Evolutionary conservation across 2,329 filamentous ascomycete species (phyloP), one percentile per base, ranked within the genome.

Genomic region (Grosmannia clavigera): DNA sequence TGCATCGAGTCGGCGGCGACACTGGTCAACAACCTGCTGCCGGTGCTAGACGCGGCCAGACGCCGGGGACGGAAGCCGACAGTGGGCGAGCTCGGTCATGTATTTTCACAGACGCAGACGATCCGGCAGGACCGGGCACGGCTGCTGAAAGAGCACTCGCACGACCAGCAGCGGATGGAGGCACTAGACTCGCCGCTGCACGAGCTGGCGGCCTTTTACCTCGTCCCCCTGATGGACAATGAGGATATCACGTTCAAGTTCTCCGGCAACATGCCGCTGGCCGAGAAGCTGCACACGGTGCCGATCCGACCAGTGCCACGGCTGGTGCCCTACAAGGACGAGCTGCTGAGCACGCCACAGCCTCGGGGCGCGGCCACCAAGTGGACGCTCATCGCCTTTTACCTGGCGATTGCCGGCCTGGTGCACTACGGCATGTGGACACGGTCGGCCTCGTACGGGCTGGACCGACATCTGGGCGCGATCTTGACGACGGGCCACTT

Each of bases 1-100:
- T 66, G 66, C n/a, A 65, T 68, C 16, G 67, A 69, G 48, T 65
- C 64, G 1, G 63, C 64, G 2, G 66, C 67, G 0, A 61, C 62
- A 7, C 61, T 69, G 4, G 57, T 62, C 27, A 68, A 68, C 40
- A 33, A 43, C 29, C 61, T 65, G 25, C 51, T 35, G 5, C 57
- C 56, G 19, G 43, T 64, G 14, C 29, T 33, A 38, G 46, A 51
- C 52, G 25, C 46, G 7, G 12, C 29, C 25, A 27, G 27, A 10
- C 48, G 48, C 3, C 48, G 25, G n/a, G 61, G 53, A 29, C 19
- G 29, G 7, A 60, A 51, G 58, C 59, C 48, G 19, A 53, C 59
- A 14, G 31, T 40, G 25, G 60, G 25, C 7, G 54, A 63, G 43
- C 53, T 63, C 35, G 60, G 52, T 7, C 25, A 38, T 7, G 55